Conservation (phyloP, 2,329 filamentous ascomycete species). For the Aureobasidium zeae region DNA sequence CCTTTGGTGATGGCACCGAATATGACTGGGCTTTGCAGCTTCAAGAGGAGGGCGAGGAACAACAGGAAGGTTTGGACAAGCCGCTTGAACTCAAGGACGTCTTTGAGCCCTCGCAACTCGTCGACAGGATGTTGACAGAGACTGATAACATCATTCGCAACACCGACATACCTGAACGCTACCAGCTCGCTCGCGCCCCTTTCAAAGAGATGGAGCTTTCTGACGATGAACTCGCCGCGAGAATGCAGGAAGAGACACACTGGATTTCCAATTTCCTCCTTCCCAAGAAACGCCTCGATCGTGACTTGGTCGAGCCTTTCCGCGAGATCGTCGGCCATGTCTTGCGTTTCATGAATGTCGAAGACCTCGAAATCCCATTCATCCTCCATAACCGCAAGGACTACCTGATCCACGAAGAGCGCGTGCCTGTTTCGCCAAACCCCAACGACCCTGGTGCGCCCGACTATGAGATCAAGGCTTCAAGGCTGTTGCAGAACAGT, state of each 20-base stretch:
- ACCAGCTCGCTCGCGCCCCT: constrained; percentile 81
- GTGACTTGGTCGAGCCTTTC: constrained; percentile 71
- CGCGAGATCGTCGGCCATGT: constrained; percentile 83
- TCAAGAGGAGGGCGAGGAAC: constrained; percentile 74
- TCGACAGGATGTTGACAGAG: constrained; percentile 89
- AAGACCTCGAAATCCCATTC: constrained; percentile 92
- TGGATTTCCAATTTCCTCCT: constrained; percentile 91
- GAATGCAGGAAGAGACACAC: constrained; percentile 69
- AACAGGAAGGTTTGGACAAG: constrained; percentile 68
- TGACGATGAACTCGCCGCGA: constrained; percentile 57
- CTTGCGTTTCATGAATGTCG: constrained; percentile 86
- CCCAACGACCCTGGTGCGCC: constrained; percentile 60
- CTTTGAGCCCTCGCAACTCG: constrained; percentile 90
- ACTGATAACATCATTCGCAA: constrained; percentile 86
- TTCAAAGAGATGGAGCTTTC: constrained; percentile 70
- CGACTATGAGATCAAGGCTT: constrained; percentile 64
- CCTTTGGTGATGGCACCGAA: constrained; percentile 91
- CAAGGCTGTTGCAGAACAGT: constrained; percentile 83
- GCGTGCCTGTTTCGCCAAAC: constrained; percentile 52
- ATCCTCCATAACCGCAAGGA: constrained; percentile 98
- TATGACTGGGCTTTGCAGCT: constrained; percentile 90
- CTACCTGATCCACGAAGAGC: constrained; percentile 84
- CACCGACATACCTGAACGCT: constrained; percentile 84
- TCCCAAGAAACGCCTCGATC: constrained; percentile 65
- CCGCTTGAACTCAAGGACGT: constrained; percentile 92